Evolutionary conservation across 352 stramenopile species (phyloP).

Genomic region (Phytophthora tentaculata): DNA sequence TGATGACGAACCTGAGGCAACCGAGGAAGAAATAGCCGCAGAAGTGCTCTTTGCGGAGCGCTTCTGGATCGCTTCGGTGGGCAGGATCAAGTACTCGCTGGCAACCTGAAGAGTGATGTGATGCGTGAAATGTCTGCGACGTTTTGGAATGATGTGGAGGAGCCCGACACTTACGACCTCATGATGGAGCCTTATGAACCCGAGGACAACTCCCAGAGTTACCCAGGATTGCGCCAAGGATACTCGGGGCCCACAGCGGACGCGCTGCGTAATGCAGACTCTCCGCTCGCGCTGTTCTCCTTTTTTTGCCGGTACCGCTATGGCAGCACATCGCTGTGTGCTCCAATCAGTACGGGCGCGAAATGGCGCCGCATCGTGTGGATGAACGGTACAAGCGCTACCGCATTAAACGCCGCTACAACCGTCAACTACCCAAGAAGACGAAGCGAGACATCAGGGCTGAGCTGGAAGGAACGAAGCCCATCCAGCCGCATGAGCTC

Average conservation of each 20-base stretch:
- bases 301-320: neutral
- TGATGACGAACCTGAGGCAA: slow-evolving; percentile 7
- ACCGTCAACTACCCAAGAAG: neutral
- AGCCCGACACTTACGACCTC: neutral
- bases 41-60: slow-evolving; percentile 14
- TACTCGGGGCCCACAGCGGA: neutral
- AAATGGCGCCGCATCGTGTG: neutral
- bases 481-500: neutral
- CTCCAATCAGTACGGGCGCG: neutral
- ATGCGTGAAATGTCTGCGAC: neutral
- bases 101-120: neutral
- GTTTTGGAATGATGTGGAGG: neutral
- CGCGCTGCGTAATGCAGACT: neutral
- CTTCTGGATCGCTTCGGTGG: neutral
- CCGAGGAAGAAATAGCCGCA: slow-evolving; percentile 3
- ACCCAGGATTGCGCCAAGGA: neutral
- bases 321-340: slow-evolving; percentile 1
- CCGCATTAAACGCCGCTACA: neutral
- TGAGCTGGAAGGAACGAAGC: neutral
- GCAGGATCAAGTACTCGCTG: neutral
- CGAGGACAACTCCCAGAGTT: neutral
- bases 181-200: neutral
- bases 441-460: neutral
- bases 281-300: neutral
- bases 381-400: slow-evolving; percentile 1